A percentile compares a stretch with the other conserved stretches of the same genome.
Conservation (phyloP, 805 yeast genomes). For the Lachancea sp. region DNA sequence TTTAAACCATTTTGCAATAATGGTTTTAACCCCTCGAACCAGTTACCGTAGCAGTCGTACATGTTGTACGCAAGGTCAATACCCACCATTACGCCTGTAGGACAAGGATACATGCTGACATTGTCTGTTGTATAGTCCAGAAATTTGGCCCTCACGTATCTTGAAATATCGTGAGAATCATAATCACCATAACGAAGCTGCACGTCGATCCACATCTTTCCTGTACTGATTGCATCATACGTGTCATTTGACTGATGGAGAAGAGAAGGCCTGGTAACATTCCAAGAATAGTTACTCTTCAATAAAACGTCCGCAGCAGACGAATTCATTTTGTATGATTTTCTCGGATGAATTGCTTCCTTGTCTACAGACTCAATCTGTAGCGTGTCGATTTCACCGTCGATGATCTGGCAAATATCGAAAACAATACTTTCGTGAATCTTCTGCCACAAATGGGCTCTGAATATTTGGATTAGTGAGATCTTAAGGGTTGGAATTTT, state of each 20-base stretch:
- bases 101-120: conserved; percentile 80
- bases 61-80: conserved; percentile 92
- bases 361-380: conserved; percentile 84
- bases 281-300: conserved; percentile 74
- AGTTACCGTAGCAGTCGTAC: conserved; percentile 94
- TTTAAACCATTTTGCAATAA: conserved; percentile 86
- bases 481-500: conserved; percentile 95
- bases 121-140: conserved; percentile 89
- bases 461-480: conserved; percentile 88
- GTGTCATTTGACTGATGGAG: conserved; percentile 65
- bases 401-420: conserved; percentile 88
- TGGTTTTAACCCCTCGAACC: conserved; percentile 94
- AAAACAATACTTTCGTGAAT: conserved; percentile 93
- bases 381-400: conserved; percentile 74
- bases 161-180: conserved; percentile 93
- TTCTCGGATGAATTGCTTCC: conserved; percentile 92
- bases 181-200: conserved; percentile 95
- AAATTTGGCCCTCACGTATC: conserved; percentile 88
- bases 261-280: conserved; percentile 72
- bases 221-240: conserved; percentile 49
- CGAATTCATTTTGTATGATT: conserved; percentile 94
- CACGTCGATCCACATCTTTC: conserved; percentile 89
- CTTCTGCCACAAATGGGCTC: conserved; percentile 99
- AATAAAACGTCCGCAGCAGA: conserved; percentile 88
- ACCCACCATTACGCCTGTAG: conserved; percentile 86